phyloP scores from a whole-genome alignment of 306 rosid genomes.

The Lagenaria siceraria region DNA sequence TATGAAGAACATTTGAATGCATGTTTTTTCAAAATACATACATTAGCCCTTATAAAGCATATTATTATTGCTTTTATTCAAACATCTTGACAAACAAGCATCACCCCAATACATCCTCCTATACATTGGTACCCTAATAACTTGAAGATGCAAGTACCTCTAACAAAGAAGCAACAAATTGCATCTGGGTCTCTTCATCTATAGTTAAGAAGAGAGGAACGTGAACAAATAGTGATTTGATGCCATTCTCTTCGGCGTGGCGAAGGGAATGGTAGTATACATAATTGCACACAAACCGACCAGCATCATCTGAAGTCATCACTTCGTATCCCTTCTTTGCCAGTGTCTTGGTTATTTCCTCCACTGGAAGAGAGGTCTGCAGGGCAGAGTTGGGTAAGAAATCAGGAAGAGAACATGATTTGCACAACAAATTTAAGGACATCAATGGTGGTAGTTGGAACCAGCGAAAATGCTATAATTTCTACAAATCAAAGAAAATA shows the following conservation, averaged over 20 bases:
- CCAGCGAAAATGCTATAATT: neutral
- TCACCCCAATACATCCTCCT: conserved; percentile 2
- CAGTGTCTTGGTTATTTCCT: conserved; percentile 65
- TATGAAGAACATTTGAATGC: conserved; percentile 7
- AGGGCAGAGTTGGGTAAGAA: conserved; percentile 7
- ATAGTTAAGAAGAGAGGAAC: conserved; percentile 82
- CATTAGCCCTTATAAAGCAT: conserved; percentile 4
- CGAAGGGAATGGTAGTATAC: conserved; percentile 93
- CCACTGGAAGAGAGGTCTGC: conserved; percentile 78
- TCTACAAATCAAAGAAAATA: neutral
- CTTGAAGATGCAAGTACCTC: conserved; percentile 54
- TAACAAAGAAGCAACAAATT: conserved; percentile 75
- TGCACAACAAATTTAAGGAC: neutral
- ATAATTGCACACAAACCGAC: conserved; percentile 94
- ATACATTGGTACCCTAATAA: conserved; percentile 15
- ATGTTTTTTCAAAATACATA: conserved; percentile 6
- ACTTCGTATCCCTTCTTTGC: conserved; percentile 68
- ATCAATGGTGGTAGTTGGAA: neutral
- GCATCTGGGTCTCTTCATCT: conserved; percentile 73
- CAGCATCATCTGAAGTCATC: conserved; percentile 80
- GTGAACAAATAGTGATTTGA: conserved; percentile 75
- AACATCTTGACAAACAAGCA: conserved; percentile 7
- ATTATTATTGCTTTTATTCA: neutral
- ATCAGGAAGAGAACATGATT: neutral
- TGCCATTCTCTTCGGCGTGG: conserved; percentile 62